phyloP scores from a whole-genome alignment of 257 asterid species.

The Salvia splendens region DNA sequence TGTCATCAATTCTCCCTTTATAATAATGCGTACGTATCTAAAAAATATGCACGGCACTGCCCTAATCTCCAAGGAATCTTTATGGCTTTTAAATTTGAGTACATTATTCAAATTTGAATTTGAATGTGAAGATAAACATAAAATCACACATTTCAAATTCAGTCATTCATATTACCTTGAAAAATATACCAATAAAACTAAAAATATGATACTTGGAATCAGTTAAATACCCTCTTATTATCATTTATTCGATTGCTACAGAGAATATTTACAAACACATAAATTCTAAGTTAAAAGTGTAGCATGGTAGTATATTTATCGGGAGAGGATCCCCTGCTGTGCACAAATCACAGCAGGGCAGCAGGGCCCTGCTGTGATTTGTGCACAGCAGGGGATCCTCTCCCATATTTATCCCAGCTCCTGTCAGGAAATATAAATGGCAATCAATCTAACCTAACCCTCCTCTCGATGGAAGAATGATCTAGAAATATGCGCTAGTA shows the following conservation, averaged over 20 bases:
- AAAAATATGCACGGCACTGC: background rate
- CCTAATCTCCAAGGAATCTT: background rate
- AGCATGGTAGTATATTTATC: background rate
- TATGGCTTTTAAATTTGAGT: background rate
- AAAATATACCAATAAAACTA: background rate
- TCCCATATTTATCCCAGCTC: constrained; percentile 17
- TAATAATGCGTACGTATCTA: background rate
- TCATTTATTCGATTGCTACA: constrained; percentile 4
- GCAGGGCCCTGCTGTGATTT: no score
- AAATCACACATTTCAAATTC: constrained; percentile 15
- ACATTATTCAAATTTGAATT: background rate
- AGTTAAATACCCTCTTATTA: background rate
- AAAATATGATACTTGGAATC: background rate
- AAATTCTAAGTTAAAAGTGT: constrained; percentile 1
- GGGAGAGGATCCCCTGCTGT: no score
- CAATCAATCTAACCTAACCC: constrained; percentile 25
- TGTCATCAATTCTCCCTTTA: constrained; percentile 4
- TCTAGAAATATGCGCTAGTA: background rate
- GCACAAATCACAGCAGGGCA: no score
- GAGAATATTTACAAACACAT: constrained; percentile 15
- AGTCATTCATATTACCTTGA: background rate
- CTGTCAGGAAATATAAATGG: constrained; percentile 33
- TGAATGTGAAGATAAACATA: background rate
- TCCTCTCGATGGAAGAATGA: background rate
- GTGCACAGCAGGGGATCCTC: no score